phyloP scores from a whole-genome alignment of 2,329 filamentous ascomycete species.

The Alternaria solani region DNA sequence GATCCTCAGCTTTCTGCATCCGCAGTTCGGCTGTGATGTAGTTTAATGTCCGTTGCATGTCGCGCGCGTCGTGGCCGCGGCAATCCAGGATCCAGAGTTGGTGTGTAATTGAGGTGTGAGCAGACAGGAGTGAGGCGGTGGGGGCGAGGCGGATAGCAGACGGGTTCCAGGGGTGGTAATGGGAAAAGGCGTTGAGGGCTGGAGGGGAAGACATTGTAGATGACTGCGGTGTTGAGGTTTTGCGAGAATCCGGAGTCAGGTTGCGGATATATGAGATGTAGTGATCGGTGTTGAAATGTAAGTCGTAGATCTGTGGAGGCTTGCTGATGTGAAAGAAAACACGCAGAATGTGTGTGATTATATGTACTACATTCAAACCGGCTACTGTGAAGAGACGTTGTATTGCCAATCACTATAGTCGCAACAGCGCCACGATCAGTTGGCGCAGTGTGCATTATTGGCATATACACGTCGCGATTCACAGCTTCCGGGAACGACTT shows the following conservation, averaged over 20 bases:
- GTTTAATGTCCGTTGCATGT: conserved; percentile 6
- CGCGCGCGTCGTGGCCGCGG: conserved; percentile 10
- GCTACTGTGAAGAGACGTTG: neutral
- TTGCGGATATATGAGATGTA: no score
- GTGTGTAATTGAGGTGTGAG: neutral
- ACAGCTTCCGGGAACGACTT: neutral
- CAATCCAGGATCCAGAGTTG: conserved; percentile 7
- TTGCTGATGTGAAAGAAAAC: neutral
- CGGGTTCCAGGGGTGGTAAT: neutral
- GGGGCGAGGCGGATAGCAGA: neutral
- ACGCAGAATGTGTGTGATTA: neutral
- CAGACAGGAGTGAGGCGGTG: neutral
- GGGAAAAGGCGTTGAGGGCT: neutral
- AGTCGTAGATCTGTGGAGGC: neutral
- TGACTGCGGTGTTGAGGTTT: neutral
- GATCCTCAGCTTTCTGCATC: neutral
- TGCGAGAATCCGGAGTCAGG: neutral
- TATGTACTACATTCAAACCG: neutral
- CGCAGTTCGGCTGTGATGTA: conserved; percentile 2
- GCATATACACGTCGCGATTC: neutral
- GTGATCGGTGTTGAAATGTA: neutral
- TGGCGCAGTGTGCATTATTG: neutral
- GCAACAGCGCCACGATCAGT: neutral
- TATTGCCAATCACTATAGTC: no score
- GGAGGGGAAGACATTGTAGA: neutral